Evolutionary conservation across 2,329 filamentous ascomycete species (phyloP).

Genomic region (Cyphellophora europaea): DNA sequence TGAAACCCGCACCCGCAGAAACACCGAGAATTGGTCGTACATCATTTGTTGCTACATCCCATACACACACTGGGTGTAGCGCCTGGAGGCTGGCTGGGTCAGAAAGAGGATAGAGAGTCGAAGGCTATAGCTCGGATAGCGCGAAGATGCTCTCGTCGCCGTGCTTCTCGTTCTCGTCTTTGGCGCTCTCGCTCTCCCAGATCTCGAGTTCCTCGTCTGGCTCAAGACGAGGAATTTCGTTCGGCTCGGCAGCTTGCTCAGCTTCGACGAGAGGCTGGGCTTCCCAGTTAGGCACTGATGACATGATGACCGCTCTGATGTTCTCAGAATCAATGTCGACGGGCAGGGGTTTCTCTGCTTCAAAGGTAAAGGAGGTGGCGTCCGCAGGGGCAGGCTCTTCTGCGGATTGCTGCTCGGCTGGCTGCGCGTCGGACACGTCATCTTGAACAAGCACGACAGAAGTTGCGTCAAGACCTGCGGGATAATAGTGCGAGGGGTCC

Average conservation of each 20-base stretch:
- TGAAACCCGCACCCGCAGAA: too few relatives aligned
- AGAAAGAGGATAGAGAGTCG: too few relatives aligned
- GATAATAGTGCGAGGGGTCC: constrained; percentile 58
- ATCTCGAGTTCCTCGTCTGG: constrained; percentile 46
- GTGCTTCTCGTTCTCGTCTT: constrained; percentile 37
- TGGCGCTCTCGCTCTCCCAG: constrained; percentile 61
- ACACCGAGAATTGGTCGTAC: too few relatives aligned
- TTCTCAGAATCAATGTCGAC: constrained; percentile 1
- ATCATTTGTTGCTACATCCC: too few relatives aligned
- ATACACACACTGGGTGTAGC: too few relatives aligned
- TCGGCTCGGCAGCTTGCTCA: constrained; percentile 34
- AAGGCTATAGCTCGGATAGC: constrained; percentile 15
- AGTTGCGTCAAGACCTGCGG: constrained; percentile 54
- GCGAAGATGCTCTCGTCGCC: constrained; percentile 12
- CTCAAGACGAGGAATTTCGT: background rate
- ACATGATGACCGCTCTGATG: constrained; percentile 3
- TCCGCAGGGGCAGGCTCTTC: constrained; percentile 17
- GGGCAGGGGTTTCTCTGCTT: background rate
- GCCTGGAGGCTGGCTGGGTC: too few relatives aligned
- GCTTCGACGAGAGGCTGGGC: constrained; percentile 25
- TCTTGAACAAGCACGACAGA: constrained; percentile 55
- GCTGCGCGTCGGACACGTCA: constrained; percentile 37
- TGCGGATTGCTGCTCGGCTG: constrained; percentile 23
- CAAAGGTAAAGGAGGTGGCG: constrained; percentile 9
- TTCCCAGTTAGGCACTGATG: constrained; percentile 4